Percentiles rank a stretch among this genome's conserved stretches.
Evolutionary conservation across 2,329 filamentous ascomycete species (phyloP).

Genomic region (Hymenoscyphus fraxineus): DNA sequence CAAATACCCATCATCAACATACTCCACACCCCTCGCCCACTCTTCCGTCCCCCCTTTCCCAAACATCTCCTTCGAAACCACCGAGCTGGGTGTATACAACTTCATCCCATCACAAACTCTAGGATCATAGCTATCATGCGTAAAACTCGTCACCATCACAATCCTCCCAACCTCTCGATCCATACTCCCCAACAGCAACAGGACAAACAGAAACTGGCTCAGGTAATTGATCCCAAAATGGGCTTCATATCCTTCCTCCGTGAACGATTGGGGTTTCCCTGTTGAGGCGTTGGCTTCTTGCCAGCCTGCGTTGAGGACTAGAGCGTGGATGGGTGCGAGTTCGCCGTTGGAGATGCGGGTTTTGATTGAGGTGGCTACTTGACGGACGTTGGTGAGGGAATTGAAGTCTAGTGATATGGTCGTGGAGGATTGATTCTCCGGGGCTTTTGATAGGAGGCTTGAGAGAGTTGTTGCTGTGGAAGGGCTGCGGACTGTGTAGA

Average conservation of each 20-base stretch:
- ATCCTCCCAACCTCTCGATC: slow-evolving; percentile 33
- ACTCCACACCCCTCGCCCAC: slow-evolving; percentile 7
- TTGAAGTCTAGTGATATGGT: slow-evolving; percentile 13
- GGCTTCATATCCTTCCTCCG: slow-evolving; percentile 35
- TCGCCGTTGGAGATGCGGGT: slow-evolving; percentile 11
- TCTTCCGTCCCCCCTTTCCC: slow-evolving; percentile 1
- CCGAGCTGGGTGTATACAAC: slow-evolving; percentile 16
- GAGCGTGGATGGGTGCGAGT: slow-evolving; percentile 17
- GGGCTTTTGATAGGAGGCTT: slow-evolving; percentile 5
- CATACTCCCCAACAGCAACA: slow-evolving; percentile 35
- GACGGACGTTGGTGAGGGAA: neutral
- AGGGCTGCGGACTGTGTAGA: slow-evolving; percentile 23
- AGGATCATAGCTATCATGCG: slow-evolving; percentile 32
- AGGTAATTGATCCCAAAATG: slow-evolving; percentile 36
- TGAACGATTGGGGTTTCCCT: slow-evolving; percentile 28
- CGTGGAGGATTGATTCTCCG: slow-evolving; percentile 5
- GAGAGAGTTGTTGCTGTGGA: slow-evolving; percentile 3
- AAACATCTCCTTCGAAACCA: slow-evolving; percentile 8
- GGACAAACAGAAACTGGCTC: slow-evolving; percentile 33
- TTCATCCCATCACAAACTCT: neutral
- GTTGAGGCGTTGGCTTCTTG: slow-evolving; percentile 22
- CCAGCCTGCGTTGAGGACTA: slow-evolving; percentile 20
- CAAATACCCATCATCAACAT: slow-evolving; percentile 13
- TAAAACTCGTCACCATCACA: slow-evolving; percentile 33
- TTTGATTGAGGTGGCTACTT: slow-evolving; percentile 17